Evolutionary conservation across 495 filamentous ascomycete genomes (phyloP), one percentile per base, ranked within the genome.

Genomic region (Lichenothelia convexa): DNA sequence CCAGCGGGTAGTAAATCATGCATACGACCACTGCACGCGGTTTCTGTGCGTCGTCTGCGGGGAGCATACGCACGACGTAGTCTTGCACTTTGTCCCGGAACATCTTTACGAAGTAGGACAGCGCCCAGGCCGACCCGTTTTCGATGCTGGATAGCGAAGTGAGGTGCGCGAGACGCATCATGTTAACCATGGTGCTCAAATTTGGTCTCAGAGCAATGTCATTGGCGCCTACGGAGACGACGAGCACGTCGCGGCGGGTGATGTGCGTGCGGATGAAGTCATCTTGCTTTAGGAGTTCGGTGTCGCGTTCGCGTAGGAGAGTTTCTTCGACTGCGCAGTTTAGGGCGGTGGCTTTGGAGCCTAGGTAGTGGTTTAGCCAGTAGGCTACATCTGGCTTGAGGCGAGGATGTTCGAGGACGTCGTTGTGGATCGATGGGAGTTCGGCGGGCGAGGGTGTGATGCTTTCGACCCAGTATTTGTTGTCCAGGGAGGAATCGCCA

Each of bases 1-100:
- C 48, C 17, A 53, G 42, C 7, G 53, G 53, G 34, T 43, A 56
- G 42, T 56, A 56, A 5, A 56, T 56, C 53, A 50, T 53, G 40
- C 50, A 56, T 1, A 51, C 42, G 21, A 54, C 37, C 6, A 54
- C 43, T n/a, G 45, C 50, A 15, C 43, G 40, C 3, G 53, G 53
- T 29, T 56, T 56, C n/a, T n/a, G n/a, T n/a, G n/a, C n/a, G n/a
- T n/a, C n/a, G 22, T 42, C 41, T 23, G 46, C 48, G 17, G 30
- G 30, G 29, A 43, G 24, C 3, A 54, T 5, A 0, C 34, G 34
- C 0, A 21, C 15, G 29, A 56, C 34, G 35, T 56, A 56, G 8
- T 26, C 17, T 21, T 51, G 33, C 1, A 38, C 42, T 17, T 49
- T 35, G 5, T 39, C 36, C 12, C 40, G 35, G 24, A 56, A 54